Conservation (phyloP, 2,329 filamentous ascomycete species). For the Penicillium paneum region DNA sequence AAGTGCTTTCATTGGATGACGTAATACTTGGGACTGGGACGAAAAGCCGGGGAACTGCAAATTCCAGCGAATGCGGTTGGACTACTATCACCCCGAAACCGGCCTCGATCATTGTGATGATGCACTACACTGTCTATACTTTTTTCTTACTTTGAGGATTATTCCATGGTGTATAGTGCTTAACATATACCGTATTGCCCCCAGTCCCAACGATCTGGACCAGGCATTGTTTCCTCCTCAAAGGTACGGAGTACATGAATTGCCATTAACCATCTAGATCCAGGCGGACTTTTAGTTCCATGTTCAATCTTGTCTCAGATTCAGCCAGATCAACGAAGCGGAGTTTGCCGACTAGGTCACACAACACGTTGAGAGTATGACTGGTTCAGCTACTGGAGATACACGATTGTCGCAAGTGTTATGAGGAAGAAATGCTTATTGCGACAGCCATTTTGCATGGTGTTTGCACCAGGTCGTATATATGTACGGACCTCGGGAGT, state of each 20-base stretch:
- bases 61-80: slow-evolving; percentile 25
- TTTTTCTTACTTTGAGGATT: background rate
- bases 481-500: background rate
- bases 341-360: slow-evolving; percentile 4
- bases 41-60: slow-evolving; percentile 31
- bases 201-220: background rate
- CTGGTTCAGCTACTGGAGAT: background rate
- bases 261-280: background rate
- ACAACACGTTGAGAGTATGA: slow-evolving; percentile 3
- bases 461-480: background rate
- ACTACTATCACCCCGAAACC: slow-evolving; percentile 10
- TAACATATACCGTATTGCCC: background rate
- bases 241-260: background rate
- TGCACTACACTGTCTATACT: background rate
- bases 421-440: background rate
- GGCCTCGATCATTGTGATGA: slow-evolving; percentile 2
- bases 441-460: background rate
- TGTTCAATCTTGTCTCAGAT: slow-evolving; percentile 1
- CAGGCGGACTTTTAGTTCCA: background rate
- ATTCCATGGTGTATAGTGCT: background rate
- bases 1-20: slow-evolving; percentile 29
- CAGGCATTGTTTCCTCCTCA: background rate
- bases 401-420: background rate
- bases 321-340: background rate
- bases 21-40: slow-evolving; percentile 32